A percentile compares a stretch with the other conserved stretches of the same genome.
Evolutionary conservation across 495 filamentous ascomycete genomes (phyloP).

Genomic region (Hyaloscypha finlandica): DNA sequence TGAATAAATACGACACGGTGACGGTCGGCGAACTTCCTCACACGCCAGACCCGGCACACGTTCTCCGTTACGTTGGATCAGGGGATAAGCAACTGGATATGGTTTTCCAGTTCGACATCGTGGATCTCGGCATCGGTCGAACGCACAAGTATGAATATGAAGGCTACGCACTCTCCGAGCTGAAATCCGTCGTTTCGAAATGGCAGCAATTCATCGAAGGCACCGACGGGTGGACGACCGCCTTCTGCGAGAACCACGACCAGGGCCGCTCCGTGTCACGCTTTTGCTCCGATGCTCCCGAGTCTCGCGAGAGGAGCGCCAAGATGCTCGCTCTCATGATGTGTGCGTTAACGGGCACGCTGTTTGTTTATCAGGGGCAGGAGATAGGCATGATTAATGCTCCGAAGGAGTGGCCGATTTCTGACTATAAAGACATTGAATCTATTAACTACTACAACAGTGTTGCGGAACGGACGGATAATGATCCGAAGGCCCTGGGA

Average conservation of each 20-base stretch:
- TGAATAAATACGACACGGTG: constrained; percentile 66
- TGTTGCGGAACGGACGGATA: constrained; percentile 33
- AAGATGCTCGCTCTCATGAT: constrained; percentile 67
- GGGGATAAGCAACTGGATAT: constrained; percentile 68
- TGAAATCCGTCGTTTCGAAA: constrained; percentile 60
- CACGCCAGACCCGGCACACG: constrained; percentile 54
- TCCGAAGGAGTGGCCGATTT: constrained; percentile 62
- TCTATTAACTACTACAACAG: constrained; percentile 63
- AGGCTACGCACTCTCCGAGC: constrained; percentile 52
- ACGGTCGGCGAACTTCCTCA: constrained; percentile 74
- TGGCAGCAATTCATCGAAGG: constrained; percentile 71
- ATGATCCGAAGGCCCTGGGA: constrained; percentile 47
- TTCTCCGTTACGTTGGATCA: constrained; percentile 58
- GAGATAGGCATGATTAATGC: constrained; percentile 78
- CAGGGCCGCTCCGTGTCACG: constrained; percentile 65
- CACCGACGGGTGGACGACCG: constrained; percentile 71
- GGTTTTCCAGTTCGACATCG: constrained; percentile 74
- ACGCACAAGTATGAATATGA: constrained; percentile 52
- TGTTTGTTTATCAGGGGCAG: constrained; percentile 77
- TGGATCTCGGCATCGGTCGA: constrained; percentile 58
- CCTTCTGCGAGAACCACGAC: constrained; percentile 77
- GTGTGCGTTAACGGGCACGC: constrained; percentile 62
- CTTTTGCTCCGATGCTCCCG: constrained; percentile 50
- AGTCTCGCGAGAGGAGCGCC: constrained; percentile 47
- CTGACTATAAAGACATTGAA: constrained; percentile 74